Evolutionary conservation across 305 asterid genomes (phyloP).

Genomic region (Solanum hybrid): DNA sequence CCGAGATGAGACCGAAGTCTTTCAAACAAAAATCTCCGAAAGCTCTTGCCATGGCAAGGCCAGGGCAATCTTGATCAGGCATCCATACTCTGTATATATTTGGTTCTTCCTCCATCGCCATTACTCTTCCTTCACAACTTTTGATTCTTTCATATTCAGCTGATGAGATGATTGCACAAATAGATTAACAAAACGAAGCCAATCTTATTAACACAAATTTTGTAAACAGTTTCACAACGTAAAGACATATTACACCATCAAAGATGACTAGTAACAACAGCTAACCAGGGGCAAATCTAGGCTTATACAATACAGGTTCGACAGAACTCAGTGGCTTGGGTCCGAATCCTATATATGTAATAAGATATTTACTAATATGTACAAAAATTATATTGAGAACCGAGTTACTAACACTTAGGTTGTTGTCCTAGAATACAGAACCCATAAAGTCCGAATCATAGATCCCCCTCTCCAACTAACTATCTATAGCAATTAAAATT

Average conservation of each 20-base stretch:
- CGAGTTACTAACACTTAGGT: not conserved
- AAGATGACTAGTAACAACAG: not conserved
- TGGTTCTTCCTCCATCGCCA: slow-evolving; percentile 35
- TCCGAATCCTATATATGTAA: not conserved
- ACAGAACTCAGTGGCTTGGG: not conserved
- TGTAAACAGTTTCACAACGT: not conserved
- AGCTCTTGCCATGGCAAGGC: slow-evolving; percentile 39
- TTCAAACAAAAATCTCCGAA: slow-evolving; percentile 40
- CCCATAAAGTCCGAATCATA: not conserved
- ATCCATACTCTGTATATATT: slow-evolving; percentile 32
- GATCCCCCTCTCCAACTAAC: not conserved
- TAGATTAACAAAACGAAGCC: not conserved
- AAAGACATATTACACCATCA: not conserved
- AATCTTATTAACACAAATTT: not conserved
- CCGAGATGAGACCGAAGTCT: slow-evolving; percentile 31
- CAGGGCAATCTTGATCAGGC: slow-evolving; percentile 41
- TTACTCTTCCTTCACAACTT: slow-evolving; percentile 30
- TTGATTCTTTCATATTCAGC: slow-evolving; percentile 25
- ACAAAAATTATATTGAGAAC: not conserved
- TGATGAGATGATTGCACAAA: not conserved
- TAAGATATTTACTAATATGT: not conserved
- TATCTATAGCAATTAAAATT: not conserved
- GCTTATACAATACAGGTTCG: not conserved
- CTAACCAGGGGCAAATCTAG: not conserved
- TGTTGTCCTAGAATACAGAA: not conserved